A percentile compares a stretch with the other conserved stretches of the same genome.
Evolutionary conservation across 441 rosid genomes (phyloP).

Genomic region (Adansonia grandidieri): DNA sequence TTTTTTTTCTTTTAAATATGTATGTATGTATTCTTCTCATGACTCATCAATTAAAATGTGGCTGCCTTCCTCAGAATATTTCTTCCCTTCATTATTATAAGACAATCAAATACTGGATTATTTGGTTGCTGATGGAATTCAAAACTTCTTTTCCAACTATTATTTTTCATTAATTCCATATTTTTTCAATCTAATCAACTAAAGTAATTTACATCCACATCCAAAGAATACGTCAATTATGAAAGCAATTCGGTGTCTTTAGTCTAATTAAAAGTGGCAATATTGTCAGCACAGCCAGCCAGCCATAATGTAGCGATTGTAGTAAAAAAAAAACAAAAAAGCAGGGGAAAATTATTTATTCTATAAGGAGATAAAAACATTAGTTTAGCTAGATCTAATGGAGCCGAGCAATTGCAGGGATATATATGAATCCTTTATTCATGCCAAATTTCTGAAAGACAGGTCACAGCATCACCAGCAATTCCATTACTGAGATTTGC

Average conservation of each 20-base stretch:
- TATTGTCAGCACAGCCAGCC: not conserved
- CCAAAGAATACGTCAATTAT: not conserved
- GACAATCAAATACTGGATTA: too few relatives aligned
- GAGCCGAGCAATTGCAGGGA: not conserved
- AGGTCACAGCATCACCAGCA: slow-evolving; percentile 62
- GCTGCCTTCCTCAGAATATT: not conserved
- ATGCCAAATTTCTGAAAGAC: slow-evolving; percentile 37
- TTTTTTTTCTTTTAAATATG: too few relatives aligned
- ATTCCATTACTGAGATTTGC: slow-evolving; percentile 21
- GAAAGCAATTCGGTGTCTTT: not conserved
- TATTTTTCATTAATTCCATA: not conserved
- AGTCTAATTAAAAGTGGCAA: not conserved
- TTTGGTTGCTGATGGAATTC: not conserved
- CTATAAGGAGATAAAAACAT: not conserved
- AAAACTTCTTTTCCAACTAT: not conserved
- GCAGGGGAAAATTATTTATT: not conserved
- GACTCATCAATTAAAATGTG: not conserved
- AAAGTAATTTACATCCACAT: not conserved
- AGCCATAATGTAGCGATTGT: not conserved
- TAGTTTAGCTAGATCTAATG: not conserved
- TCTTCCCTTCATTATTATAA: too few relatives aligned
- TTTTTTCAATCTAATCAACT: not conserved
- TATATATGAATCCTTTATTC: not conserved
- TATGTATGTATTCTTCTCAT: too few relatives aligned
- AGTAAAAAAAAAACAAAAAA: not conserved